phyloP scores from a whole-genome alignment of 345 rosid species.

The Citrus unshiu region DNA sequence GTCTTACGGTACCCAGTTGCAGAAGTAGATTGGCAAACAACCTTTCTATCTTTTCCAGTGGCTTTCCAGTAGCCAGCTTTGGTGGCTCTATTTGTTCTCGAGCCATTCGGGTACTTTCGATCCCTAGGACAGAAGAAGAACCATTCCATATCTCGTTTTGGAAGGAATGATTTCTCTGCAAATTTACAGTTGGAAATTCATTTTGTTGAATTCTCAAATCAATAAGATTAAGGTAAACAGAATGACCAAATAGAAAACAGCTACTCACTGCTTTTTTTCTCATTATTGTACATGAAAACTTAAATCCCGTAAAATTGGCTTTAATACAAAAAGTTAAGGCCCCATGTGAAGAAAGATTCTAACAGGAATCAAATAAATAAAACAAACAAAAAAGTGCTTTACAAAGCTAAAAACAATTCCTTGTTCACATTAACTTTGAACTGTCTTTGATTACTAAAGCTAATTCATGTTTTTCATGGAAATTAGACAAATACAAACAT shows the following conservation, averaged over 20 bases:
- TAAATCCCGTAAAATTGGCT: conserved; percentile 1
- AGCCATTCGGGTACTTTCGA: conserved; percentile 80
- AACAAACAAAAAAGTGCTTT: conserved; percentile 33
- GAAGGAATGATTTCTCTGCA: conserved; percentile 82
- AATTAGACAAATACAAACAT: not conserved
- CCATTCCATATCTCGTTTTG: conserved; percentile 80
- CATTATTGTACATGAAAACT: not conserved
- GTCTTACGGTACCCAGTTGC: conserved; percentile 66
- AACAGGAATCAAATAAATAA: conserved; percentile 9
- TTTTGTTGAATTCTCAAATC: not conserved
- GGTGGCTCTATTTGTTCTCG: conserved; percentile 82
- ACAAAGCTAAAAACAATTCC: conserved; percentile 4
- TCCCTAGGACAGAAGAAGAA: conserved; percentile 91
- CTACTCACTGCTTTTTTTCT: not conserved
- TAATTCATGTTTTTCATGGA: not conserved
- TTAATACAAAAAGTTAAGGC: conserved; percentile 14
- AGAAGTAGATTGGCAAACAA: conserved; percentile 46
- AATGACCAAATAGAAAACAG: not conserved
- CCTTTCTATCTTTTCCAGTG: conserved; percentile 79
- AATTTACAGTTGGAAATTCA: conserved; percentile 6
- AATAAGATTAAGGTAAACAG: not conserved
- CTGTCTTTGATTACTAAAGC: not conserved
- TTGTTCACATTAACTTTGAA: conserved; percentile 22
- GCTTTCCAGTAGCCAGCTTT: conserved; percentile 95
- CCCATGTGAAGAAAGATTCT: conserved; percentile 11